Evolutionary conservation across 257 asterid species (phyloP), one percentile per base, ranked within the genome.

Genomic region (Prunella vulgaris): DNA sequence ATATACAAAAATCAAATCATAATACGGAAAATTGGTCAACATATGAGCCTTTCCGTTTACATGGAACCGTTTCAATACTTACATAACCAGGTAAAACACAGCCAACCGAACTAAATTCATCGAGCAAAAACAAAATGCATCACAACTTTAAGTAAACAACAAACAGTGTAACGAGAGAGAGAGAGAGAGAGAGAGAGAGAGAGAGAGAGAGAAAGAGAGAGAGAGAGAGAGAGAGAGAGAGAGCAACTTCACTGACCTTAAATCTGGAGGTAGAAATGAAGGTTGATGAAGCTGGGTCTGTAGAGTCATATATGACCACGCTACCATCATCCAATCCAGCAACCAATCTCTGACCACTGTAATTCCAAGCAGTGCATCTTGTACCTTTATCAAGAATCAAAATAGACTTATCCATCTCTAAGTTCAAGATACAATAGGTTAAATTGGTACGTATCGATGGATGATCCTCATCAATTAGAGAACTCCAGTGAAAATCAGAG

Each of bases 311-410:
- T 40, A 89, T 60, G 74, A 76, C 72, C 69, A 92, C 63, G 37
- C 84, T 58, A 66, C 96, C 96, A 70, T 92, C 83, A 18, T 20
- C 53, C 42, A 84, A 77, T 44, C 93, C 96, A 28, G 95, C 86
- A 6, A 82, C 92, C 78, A 92, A 70, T 78, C 96, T 86, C 57
- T 87, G 95, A 22, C 96, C 95, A 73, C 87, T 82, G 74, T 81
- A 86, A 78, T 89, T 89, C 96, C 98, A 92, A 42, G 92, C 86
- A 10, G 93, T 80, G 77, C 93, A 92, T 12, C 77, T 74, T 15
- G 92, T 86, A 8, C 90, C 94, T 72, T 84, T 77, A 4, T 86
- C 90, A 17, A 91, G 86, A 1, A 74, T 71, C 76, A 87, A 17
- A 72, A 89, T 75, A 3, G 79, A 60, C 32, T 78, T 81, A 42